Percentiles rank a stretch among this genome's conserved stretches.
phyloP scores from a whole-genome alignment of 1,139 yeast genomes.

The Trichomonascaceae sp. region DNA sequence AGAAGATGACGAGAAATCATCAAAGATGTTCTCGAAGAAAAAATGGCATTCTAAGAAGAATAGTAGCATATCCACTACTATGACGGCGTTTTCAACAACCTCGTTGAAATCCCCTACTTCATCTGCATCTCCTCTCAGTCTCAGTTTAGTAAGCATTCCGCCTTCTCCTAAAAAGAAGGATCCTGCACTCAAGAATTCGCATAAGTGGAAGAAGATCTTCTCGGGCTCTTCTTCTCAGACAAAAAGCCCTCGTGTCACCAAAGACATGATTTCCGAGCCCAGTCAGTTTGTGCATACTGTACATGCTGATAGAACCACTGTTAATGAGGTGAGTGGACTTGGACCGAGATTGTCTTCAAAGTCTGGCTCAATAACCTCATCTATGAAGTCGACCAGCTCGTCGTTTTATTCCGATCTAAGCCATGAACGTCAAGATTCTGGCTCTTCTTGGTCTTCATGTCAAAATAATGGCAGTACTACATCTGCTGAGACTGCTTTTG shows the following conservation, averaged over 20 bases:
- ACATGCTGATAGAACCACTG: slow-evolving; percentile 18
- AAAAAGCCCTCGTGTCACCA: slow-evolving; percentile 1
- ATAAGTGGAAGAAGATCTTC: slow-evolving; percentile 6
- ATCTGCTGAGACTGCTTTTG: neutral
- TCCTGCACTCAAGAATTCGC: neutral
- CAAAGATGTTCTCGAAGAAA: neutral
- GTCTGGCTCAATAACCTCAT: neutral
- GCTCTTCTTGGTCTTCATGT: neutral
- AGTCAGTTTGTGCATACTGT: slow-evolving; percentile 25
- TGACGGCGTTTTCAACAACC: neutral
- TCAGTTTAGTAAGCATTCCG: neutral
- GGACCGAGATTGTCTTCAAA: slow-evolving; percentile 8
- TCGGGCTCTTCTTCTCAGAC: neutral
- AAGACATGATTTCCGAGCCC: slow-evolving; percentile 22
- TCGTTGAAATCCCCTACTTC: slow-evolving; percentile 6
- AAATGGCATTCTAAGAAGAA: slow-evolving; percentile 8
- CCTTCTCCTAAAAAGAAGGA: neutral
- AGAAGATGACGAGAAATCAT: slow-evolving; percentile 7
- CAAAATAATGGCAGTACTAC: neutral
- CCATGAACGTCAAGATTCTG: neutral
- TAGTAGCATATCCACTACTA: neutral
- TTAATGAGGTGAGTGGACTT: neutral
- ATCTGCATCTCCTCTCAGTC: slow-evolving; percentile 8
- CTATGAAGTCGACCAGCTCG: neutral
- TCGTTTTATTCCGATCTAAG: neutral